Evolutionary conservation across 441 rosid genomes (phyloP).

Genomic region (Manihot esculenta): DNA sequence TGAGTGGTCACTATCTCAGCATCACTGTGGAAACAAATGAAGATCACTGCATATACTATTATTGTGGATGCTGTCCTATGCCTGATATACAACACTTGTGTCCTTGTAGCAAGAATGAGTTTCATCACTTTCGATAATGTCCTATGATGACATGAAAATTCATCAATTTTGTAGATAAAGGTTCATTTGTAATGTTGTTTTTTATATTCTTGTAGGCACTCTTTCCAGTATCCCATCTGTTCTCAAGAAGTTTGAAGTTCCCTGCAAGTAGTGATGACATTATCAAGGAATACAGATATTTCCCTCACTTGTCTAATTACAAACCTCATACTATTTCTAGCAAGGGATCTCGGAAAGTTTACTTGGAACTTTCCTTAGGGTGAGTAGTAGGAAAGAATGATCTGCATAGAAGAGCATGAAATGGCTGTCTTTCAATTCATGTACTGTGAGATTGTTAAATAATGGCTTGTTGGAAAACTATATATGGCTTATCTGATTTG

Average conservation of each 20-base stretch:
- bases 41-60: not conserved
- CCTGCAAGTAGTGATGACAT: slow-evolving; percentile 58
- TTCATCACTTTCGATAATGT: not conserved
- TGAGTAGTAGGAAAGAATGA: slow-evolving; percentile 49
- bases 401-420: slow-evolving; percentile 2
- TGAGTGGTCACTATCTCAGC: not conserved
- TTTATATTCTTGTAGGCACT: slow-evolving; percentile 49
- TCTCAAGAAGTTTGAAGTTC: slow-evolving; percentile 74
- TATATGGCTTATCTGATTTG: not conserved
- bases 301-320: slow-evolving; percentile 57
- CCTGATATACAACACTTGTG: not conserved
- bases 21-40: slow-evolving; percentile 1
- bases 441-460: slow-evolving; percentile 2
- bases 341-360: slow-evolving; percentile 65
- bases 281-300: slow-evolving; percentile 44
- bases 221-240: slow-evolving; percentile 68
- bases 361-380: slow-evolving; percentile 93
- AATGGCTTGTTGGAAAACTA: not conserved
- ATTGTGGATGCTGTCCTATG: not conserved
- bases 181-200: not conserved
- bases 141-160: not conserved
- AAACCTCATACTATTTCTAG: slow-evolving; percentile 39
- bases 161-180: not conserved
- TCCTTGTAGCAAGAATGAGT: not conserved
- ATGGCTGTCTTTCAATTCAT: not conserved